Evolutionary conservation across 2,329 filamentous ascomycete genomes (phyloP).

Genomic region (Cercospora brassicicola): DNA sequence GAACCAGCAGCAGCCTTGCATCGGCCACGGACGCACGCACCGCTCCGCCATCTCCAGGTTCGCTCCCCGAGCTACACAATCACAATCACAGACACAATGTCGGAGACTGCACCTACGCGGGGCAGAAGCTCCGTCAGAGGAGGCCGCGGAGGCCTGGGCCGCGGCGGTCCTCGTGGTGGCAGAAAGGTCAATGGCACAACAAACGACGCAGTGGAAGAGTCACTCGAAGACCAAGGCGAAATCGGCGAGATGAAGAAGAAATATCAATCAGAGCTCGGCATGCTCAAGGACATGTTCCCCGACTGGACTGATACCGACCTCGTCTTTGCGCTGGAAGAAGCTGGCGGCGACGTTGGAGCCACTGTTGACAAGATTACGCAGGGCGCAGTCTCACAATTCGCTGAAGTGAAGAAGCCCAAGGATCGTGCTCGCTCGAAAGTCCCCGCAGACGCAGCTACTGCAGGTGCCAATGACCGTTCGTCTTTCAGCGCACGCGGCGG

Average conservation of each 20-base stretch:
- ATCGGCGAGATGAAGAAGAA: slow-evolving; percentile 89
- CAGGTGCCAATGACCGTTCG: slow-evolving; percentile 53
- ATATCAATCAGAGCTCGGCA: slow-evolving; percentile 74
- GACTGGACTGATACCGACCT: slow-evolving; percentile 96
- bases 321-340: slow-evolving; percentile 88
- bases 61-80: slow-evolving; percentile 13
- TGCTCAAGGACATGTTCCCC: slow-evolving; percentile 89
- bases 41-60: slow-evolving; percentile 8
- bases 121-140: slow-evolving; percentile 89
- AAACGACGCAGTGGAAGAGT: slow-evolving; percentile 70
- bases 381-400: slow-evolving; percentile 79
- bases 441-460: slow-evolving; percentile 59
- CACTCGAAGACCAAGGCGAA: slow-evolving; percentile 80
- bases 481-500: slow-evolving; percentile 46
- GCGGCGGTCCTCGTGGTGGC: slow-evolving; percentile 49
- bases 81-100: slow-evolving; percentile 62
- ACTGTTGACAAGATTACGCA: slow-evolving; percentile 78
- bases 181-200: slow-evolving; percentile 45
- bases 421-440: slow-evolving; percentile 70
- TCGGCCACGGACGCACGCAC: slow-evolving; percentile 11
- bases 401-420: slow-evolving; percentile 80
- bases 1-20: slow-evolving; percentile 15
- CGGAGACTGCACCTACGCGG: slow-evolving; percentile 82
- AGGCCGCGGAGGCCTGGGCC: slow-evolving; percentile 69
- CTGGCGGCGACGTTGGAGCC: slow-evolving; percentile 69